A percentile compares a stretch with the other conserved stretches of the same genome.
These are phyloP conservation scores for Hemisphaericaspora lyxosophila DNA, from an alignment of 1,139 yeast genomes.

Conservation along the genomic window DNA sequence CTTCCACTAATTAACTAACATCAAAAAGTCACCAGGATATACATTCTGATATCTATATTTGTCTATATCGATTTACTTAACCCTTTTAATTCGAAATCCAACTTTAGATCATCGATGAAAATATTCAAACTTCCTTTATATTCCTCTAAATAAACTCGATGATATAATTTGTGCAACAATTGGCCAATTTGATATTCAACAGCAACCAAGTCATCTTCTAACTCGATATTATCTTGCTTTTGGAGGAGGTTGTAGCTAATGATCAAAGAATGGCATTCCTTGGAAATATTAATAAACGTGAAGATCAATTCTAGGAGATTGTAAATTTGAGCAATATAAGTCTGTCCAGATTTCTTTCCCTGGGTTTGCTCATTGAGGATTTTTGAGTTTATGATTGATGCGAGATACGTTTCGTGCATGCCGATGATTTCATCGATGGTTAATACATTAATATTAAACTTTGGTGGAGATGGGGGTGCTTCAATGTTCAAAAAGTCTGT, in stretches of 20 bases:
- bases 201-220: constrained; percentile 16
- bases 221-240: constrained; percentile 17
- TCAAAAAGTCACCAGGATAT: too few species aligned
- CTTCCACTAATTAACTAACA: neutral
- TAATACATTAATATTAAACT: constrained; percentile 24
- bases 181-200: constrained; percentile 23
- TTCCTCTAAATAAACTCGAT: constrained; percentile 24
- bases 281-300: constrained; percentile 44
- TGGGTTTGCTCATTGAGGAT: constrained; percentile 32
- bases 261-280: constrained; percentile 40
- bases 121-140: constrained; percentile 21
- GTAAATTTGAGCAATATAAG: constrained; percentile 48
- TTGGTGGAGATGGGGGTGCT: constrained; percentile 1
- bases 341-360: constrained; percentile 42
- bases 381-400: constrained; percentile 38
- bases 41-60: too few species aligned
- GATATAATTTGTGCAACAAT: constrained; percentile 24
- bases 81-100: constrained; percentile 27
- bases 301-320: constrained; percentile 40
- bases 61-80: constrained; percentile 18
- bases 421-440: constrained; percentile 50
- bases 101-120: constrained; percentile 30
- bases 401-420: constrained; percentile 42
- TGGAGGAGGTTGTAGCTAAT: constrained; percentile 29
- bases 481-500: constrained; percentile 11